Evolutionary conservation across 2,329 filamentous ascomycete genomes (phyloP), one percentile per base, ranked within the genome.

Genomic region (Fonsecaea multimorphosa): DNA sequence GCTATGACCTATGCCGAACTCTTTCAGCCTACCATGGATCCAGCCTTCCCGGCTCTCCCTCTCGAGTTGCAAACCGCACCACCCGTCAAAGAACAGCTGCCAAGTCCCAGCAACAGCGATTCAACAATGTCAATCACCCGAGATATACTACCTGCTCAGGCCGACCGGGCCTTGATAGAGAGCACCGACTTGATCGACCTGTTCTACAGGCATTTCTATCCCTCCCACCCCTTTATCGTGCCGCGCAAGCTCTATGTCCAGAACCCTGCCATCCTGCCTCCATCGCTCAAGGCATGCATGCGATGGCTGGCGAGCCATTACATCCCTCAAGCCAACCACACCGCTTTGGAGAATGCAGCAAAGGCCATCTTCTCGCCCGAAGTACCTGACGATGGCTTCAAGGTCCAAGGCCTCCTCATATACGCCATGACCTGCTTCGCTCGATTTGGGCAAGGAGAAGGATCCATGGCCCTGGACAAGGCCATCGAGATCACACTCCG

Each of bases 401-500:
- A 76, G 71, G 77, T 79, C 4, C 77, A 80, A 64, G 77, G 76
- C 6, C 72, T 74, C 64, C 61, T 79, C 3, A 68, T 79, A 12
- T 78, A 75, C 57, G 74, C 76, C 1, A 78, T 79, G 55, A 71
- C 74, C 2, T 67, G 76, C 11, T 77, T 75, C 55, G 76, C 76
- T 11, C 74, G 77, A 0, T 73, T 72, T n/a, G 76, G 78, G 61
- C 71, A 71, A 58, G 52, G 70, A n/a, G 72, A 76, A 61, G 76
- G 77, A 6, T 72, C 76, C 52, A 56, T 68, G 27, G 72, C 74
- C 0, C 84, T 97, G 22, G 79, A 81, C 11, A 84, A 88, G 32
- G 90, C 88, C 1, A 89, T 93, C 73, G 83, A 87, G 11, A 77
- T 94, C 54, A 91, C 92, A 1, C 79, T 96, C 9, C 87, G 92